These are phyloP conservation scores for Ganoderma sinense DNA, from an alignment of 1,284 basidiomycete genomes.

Conservation along the genomic window DNA sequence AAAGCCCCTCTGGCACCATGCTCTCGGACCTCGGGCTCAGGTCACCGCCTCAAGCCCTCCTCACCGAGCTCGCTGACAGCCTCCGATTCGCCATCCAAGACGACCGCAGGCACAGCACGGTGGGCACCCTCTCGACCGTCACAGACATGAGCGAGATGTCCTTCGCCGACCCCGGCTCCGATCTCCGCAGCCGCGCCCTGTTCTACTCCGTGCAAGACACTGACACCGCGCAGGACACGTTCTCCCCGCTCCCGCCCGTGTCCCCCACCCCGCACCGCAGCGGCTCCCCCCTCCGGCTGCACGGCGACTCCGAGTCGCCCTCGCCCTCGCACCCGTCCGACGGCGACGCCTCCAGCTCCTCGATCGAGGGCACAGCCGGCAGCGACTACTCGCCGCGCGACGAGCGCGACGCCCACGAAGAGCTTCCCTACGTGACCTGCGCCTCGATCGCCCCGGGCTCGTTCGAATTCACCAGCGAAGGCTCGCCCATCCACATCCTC, in stretches of 20 bases:
- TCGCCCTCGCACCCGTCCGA: background rate
- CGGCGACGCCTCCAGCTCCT: background rate
- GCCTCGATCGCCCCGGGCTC: background rate
- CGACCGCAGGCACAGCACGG: background rate
- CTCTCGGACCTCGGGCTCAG: background rate
- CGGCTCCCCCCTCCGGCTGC: background rate
- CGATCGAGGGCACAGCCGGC: background rate
- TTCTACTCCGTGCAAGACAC: background rate
- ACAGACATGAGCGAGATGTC: background rate
- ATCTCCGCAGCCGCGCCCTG: background rate
- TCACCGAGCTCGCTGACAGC: background rate
- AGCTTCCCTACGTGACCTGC: background rate
- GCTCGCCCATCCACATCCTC: background rate
- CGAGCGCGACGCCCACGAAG: background rate
- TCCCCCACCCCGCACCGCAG: conserved; percentile 1
- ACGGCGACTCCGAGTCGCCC: background rate
- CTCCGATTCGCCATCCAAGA: background rate
- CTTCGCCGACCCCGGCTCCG: background rate
- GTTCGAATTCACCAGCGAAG: background rate
- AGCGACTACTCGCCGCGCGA: background rate
- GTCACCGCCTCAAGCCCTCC: background rate
- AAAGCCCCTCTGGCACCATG: background rate
- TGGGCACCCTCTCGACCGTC: background rate
- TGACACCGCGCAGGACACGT: too few relatives aligned
- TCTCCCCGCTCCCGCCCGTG: background rate